phyloP scores from a whole-genome alignment of 176 grass and related monocot species.

The Alloteropsis semialata region DNA sequence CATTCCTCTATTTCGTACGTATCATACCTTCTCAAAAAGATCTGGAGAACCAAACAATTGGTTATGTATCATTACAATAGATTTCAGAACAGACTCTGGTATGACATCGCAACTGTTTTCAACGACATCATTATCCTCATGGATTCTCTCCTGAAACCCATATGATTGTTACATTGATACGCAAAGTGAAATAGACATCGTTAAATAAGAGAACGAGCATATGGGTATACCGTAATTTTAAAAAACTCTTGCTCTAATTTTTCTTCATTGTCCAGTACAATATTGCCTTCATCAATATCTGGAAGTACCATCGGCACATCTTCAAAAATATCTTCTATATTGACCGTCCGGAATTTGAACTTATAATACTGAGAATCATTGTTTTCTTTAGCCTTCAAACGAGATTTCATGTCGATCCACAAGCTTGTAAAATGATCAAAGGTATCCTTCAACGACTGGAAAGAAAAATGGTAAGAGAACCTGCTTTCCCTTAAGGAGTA shows the following conservation, averaged over 20 bases:
- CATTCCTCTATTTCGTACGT: not conserved
- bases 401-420: conserved; percentile 87
- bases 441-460: conserved; percentile 59
- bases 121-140: conserved; percentile 36
- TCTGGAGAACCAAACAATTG: conserved; percentile 76
- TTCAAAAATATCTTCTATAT: conserved; percentile 73
- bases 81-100: conserved; percentile 65
- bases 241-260: conserved; percentile 61
- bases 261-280: conserved; percentile 52
- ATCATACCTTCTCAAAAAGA: conserved; percentile 70
- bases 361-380: conserved; percentile 66
- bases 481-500: not conserved
- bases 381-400: conserved; percentile 57
- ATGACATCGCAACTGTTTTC: conserved; percentile 69
- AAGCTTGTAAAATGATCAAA: conserved; percentile 79
- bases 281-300: conserved; percentile 44
- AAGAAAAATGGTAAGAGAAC: conserved; percentile 37
- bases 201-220: conserved; percentile 7
- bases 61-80: conserved; percentile 65
- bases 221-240: conserved; percentile 40
- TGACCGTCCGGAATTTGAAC: conserved; percentile 65
- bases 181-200: conserved; percentile 9
- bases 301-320: conserved; percentile 48
- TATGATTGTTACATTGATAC: not conserved
- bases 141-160: conserved; percentile 55